phyloP scores from a whole-genome alignment of 2,329 filamentous ascomycete genomes.

The Pyrenophora seminiperda region DNA sequence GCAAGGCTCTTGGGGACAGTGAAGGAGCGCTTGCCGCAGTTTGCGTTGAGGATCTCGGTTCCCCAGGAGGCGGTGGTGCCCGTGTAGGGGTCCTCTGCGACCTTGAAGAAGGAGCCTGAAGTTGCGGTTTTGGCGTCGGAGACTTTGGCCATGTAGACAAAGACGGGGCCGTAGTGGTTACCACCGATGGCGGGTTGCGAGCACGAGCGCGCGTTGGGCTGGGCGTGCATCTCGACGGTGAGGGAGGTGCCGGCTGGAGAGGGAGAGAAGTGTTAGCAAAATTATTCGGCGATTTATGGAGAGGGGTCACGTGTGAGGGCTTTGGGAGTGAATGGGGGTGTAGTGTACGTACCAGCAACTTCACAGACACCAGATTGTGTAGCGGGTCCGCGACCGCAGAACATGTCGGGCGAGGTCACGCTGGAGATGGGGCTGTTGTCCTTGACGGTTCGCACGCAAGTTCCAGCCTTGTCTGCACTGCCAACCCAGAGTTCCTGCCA shows the following conservation, averaged over 20 bases:
- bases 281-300: background rate
- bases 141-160: constrained; percentile 49
- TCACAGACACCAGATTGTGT: constrained; percentile 37
- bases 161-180: constrained; percentile 47
- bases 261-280: constrained; percentile 15
- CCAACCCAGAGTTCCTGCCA: constrained; percentile 49
- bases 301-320: background rate
- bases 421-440: constrained; percentile 45
- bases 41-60: constrained; percentile 48
- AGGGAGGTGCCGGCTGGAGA: constrained; percentile 38
- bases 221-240: constrained; percentile 48
- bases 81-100: constrained; percentile 46
- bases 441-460: constrained; percentile 40
- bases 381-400: constrained; percentile 43
- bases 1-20: constrained; percentile 44
- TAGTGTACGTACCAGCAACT: constrained; percentile 36
- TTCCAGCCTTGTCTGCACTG: constrained; percentile 36
- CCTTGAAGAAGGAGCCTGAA: constrained; percentile 45
- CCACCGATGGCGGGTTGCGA: constrained; percentile 44
- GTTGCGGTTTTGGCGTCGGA: constrained; percentile 41
- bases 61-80: constrained; percentile 45
- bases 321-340: background rate
- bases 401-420: constrained; percentile 41
- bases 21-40: constrained; percentile 46
- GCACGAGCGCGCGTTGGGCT: constrained; percentile 41